Evolutionary conservation across 495 filamentous ascomycete genomes (phyloP), one percentile per base, ranked within the genome.

Genomic region (Pseudevernia furfuracea): DNA sequence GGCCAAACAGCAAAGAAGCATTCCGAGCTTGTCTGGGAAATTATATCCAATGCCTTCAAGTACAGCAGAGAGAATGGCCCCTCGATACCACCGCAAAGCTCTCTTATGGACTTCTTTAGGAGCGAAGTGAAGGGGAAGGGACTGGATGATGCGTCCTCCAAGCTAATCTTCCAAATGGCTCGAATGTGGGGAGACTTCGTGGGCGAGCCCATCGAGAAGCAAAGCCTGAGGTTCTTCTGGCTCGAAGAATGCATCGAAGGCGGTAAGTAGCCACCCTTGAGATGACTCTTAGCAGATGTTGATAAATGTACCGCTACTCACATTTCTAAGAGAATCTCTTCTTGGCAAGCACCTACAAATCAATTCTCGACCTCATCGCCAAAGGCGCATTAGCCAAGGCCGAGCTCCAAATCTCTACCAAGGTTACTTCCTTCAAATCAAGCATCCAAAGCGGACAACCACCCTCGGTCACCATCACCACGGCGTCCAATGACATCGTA

Each of bases 231-330:
- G 72, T 96, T 91, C 75, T 95, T 97, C 69, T 93, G 87, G 81
- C 71, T 98, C n/a, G 94, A 98, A 74, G 91, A 97, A 75, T 92
- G 88, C 64, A 86, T 96, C 69, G 92, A 95, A 70, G 92, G 92
- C 57, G 87, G 90, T 89, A 73, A 49, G 32, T 37, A 43, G 49
- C 49, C 25, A 53, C 0, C 25, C 12, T 7, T 19, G 7, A 21
- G 58, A 19, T 8, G 0, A 32, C 21, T 19, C 17, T 43, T 5
- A 25, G 46, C 14, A 23, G 58, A 49, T 56, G 36, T 36, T 32
- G 12, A 39, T 11, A 43, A 17, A 28, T 30, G 23, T 32, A 53
- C 49, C 25, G 25, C 28, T 58, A 25, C 36, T 55, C 23, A 61
- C 37, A 38, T 21, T 32, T 58, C 68, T 37, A 59, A 94, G 93